Base-by-base conservation (phyloP, 1,284 basidiomycete genomes). In the Irpex sp. region DNA sequence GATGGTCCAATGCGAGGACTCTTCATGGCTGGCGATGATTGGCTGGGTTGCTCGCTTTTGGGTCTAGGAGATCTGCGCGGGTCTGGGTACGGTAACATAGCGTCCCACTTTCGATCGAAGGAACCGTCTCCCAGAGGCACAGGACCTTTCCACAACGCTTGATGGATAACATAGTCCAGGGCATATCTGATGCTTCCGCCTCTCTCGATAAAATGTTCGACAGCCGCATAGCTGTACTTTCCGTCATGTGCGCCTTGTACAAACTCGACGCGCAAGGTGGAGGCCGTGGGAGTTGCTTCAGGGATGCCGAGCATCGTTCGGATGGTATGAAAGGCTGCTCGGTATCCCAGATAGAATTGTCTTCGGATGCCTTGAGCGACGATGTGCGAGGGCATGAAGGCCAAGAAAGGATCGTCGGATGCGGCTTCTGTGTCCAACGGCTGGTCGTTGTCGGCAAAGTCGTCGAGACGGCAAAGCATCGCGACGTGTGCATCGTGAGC, bases 31-130 rank as follows among this genome's bases (percentile, higher is more conserved):
- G 60, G 60, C 19, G 38, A 57, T 9, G 49, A 52, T n/a, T 49
- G 49, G 13, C 13, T 15, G 4, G 19, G 8, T 13, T 19, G 13
- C 47, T 60, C 57, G 19, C 37, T 21, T 21, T 58, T 37, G 34
- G 13, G 9, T 5, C 6, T 2, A 34, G 8, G 21, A 44, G 4
- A 31, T 54, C 49, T 34, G 31, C 34, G 15, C 31, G 34, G 54
- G 26, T 34, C 40, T 7, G 47, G 56, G 61, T 51, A 36, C 8
- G 55, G 57, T 2, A 38, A 15, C 21, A 56, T 17, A 19, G 58
- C 61, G 44, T 65, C 55, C 61, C 61, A 65, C n/a, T 60, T 57
- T 37, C 34, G 21, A 48, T 65, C 61, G 59, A 62, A 65, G 13
- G 64, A 48, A 2, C 64, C 64, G 37, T 65, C 61, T 13, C 64